These are phyloP conservation scores for Moesziomyces antarcticus DNA, from an alignment of 1,284 basidiomycete genomes.

Conservation along the genomic window DNA sequence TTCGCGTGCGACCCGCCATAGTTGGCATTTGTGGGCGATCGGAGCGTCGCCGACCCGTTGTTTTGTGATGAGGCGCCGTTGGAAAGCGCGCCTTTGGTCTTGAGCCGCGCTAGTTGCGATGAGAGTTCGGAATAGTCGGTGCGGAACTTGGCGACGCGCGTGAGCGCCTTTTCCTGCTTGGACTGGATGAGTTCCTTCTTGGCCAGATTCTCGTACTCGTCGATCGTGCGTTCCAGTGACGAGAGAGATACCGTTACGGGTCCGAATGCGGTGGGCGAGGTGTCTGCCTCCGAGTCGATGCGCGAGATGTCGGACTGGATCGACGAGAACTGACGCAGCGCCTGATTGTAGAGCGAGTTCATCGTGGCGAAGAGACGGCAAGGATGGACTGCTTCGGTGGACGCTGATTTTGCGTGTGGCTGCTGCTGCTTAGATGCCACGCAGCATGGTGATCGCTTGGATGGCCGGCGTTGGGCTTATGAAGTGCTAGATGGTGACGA, in stretches of 20 bases:
- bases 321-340: constrained; percentile 63
- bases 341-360: constrained; percentile 67
- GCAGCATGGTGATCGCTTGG: neutral
- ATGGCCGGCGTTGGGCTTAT: too few relatives aligned
- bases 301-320: constrained; percentile 62
- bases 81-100: constrained; percentile 35
- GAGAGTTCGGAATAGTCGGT: constrained; percentile 59
- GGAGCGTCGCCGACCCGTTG: constrained; percentile 11
- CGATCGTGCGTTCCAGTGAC: constrained; percentile 61
- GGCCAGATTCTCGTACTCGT: constrained; percentile 66
- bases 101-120: constrained; percentile 46
- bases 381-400: neutral
- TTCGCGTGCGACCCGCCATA: constrained; percentile 23
- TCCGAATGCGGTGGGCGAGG: constrained; percentile 35
- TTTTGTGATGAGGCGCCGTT: constrained; percentile 4
- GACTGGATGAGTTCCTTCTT: constrained; percentile 62
- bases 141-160: constrained; percentile 58
- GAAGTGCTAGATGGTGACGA: constrained; percentile 4
- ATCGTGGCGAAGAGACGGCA: constrained; percentile 15
- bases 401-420: neutral
- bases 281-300: constrained; percentile 43
- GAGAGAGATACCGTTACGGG: constrained; percentile 59
- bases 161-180: constrained; percentile 66
- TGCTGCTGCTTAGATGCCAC: neutral
- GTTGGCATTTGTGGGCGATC: constrained; percentile 15